Evolutionary conservation across 441 rosid species (phyloP), one percentile per base, ranked within the genome.

Genomic region (Pelargonium fulgidum): DNA sequence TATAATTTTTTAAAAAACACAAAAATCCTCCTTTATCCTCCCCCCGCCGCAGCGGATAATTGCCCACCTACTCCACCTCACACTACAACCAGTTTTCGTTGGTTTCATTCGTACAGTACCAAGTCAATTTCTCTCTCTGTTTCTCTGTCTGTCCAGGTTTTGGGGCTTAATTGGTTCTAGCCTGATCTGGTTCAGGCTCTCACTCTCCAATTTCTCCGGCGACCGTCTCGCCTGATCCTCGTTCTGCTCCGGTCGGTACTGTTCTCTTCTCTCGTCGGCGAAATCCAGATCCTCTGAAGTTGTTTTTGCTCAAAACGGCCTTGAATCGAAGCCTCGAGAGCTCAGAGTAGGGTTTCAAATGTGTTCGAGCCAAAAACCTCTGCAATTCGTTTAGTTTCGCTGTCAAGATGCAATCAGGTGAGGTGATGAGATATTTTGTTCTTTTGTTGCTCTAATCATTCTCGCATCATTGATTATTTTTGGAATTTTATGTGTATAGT

Each of bases 401-500:
- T 19, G 26, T 7, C 20, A 19, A 56, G 62, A 56, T 56, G 62
- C 26, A 56, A 56, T 56, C 22, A 56, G 62, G 62, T 56, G 62
- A 56, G 62, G 62, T 16, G 12, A 56, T 56, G 62, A 56, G 62
- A 19, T 56, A 4, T 56, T 56, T 56, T 19, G 62, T n/a, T 7
- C 24, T 16, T 50, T 50, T 33, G 39, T 33, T 33, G 39, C 39
- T 33, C 39, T 33, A 33, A 33, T 33, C 39, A 33, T 33, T 29
- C 39, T 33, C 39, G 4, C 4, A 33, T 33, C 39, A 33, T 33
- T 29, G 3, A 29, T 29, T 29, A 29, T 22, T 22, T 22, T 33
- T 33, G 39, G 39, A 33, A 33, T 33, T 33, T 33, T 33, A 33
- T 33, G 39, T 4, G 39, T 4, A 33, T 33, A 33, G 7, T 33